Percentiles rank a stretch among this genome's conserved stretches.
Conservation (phyloP, 1,284 basidiomycete species). For the Cryptococcus neoformans region DNA sequence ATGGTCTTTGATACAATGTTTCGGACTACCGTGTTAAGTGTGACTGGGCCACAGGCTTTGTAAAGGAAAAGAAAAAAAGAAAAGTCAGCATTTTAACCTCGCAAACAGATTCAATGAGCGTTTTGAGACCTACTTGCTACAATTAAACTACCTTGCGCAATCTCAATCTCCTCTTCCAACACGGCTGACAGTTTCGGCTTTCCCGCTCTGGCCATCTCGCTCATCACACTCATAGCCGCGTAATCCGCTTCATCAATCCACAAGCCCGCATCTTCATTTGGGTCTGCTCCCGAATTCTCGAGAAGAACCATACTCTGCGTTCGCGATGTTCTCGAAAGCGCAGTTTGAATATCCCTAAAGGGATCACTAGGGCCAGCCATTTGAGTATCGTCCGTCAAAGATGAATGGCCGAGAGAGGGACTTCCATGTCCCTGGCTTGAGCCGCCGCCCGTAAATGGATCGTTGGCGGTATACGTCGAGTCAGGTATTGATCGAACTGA, state of each 20-base stretch:
- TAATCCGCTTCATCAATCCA: constrained; percentile 66
- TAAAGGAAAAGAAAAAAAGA: not conserved
- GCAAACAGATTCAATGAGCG: not conserved
- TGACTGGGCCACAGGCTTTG: constrained; percentile 69
- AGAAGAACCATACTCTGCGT: constrained; percentile 45
- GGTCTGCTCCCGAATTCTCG: constrained; percentile 22
- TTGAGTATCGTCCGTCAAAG: constrained; percentile 9
- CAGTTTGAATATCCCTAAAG: constrained; percentile 18
- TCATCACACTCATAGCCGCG: constrained; percentile 62
- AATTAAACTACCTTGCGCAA: constrained; percentile 58
- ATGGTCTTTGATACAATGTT: constrained; percentile 66
- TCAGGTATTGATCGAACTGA: constrained; percentile 30
- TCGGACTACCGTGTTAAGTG: constrained; percentile 67
- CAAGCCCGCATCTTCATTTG: constrained; percentile 38
- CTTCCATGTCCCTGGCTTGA: constrained; percentile 6
- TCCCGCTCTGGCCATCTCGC: constrained; percentile 68
- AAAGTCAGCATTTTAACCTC: not conserved
- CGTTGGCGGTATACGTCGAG: constrained; percentile 29
- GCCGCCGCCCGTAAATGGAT: constrained; percentile 26
- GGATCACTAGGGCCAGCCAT: not conserved
- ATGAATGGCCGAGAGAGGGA: constrained; percentile 18
- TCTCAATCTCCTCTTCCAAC: constrained; percentile 63
- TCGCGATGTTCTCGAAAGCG: constrained; percentile 21
- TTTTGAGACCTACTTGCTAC: constrained; percentile 61
- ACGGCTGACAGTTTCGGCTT: constrained; percentile 69